These are phyloP conservation scores for Trypanosoma avium DNA, from an alignment of 208 protist species.

Conservation along the genomic window DNA sequence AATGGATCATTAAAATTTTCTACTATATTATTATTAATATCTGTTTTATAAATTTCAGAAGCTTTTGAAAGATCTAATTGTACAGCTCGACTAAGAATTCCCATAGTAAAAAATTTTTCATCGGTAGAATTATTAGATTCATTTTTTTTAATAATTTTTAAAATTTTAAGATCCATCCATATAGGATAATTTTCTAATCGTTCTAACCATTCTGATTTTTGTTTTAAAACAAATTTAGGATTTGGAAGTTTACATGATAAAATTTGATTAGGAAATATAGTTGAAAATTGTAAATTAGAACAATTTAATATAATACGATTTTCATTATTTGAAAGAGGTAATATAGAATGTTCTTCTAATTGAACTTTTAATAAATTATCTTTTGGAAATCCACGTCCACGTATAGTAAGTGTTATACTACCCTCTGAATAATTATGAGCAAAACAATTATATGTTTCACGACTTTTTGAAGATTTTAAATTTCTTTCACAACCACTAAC, in stretches of 20 bases:
- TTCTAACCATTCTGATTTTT: constrained; percentile 16
- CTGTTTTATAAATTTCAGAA: background rate
- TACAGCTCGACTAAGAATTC: constrained; percentile 44
- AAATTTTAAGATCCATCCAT: constrained; percentile 39
- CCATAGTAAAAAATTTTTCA: constrained; percentile 23
- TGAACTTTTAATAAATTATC: constrained; percentile 12
- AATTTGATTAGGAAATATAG: constrained; percentile 62
- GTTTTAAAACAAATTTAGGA: constrained; percentile 13
- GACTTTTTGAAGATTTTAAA: constrained; percentile 2
- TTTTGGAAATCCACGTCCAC: constrained; percentile 50
- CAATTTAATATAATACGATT: constrained; percentile 32
- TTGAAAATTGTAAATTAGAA: constrained; percentile 29
- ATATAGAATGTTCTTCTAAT: constrained; percentile 15
- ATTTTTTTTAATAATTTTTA: background rate
- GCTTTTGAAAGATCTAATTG: constrained; percentile 38
- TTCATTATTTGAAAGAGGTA: constrained; percentile 7
- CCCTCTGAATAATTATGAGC: constrained; percentile 9
- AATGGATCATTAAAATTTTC: constrained; percentile 34
- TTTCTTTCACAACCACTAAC: constrained; percentile 52
- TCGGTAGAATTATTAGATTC: background rate
- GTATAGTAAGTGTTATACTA: constrained; percentile 39
- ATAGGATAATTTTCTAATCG: constrained; percentile 18
- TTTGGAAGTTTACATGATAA: constrained; percentile 55
- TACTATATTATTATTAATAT: constrained; percentile 2
- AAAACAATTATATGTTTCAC: constrained; percentile 58